Evolutionary conservation across 257 asterid species (phyloP), one percentile per base, ranked within the genome.

Genomic region (Paulownia fortunei): DNA sequence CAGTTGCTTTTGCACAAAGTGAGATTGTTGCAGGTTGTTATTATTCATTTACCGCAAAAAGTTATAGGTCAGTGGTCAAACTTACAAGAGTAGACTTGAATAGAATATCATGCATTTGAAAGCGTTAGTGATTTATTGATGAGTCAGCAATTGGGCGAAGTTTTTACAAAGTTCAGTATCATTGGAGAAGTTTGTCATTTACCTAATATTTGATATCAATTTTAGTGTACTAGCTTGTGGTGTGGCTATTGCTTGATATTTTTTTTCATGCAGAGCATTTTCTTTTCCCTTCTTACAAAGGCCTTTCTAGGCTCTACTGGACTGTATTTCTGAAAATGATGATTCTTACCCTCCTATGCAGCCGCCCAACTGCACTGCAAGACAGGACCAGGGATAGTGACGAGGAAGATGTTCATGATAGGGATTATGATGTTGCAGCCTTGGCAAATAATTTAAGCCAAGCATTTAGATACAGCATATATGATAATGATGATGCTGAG

Each of bases 361-460:
- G 98, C 80, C 97, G 98, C 34, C 98, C 98, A 70, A 88, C 97
- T 85, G 93, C 97, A 72, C 82, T 92, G 71, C 97, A 87, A 21
- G 97, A 92, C 81, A 87, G 97, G 84, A 82, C 84, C 59, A 88
- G 97, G 87, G 98, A 94, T 73, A 92, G 94, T 74, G 98, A 94
- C 23, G 98, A 91, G 85, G 98, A 92, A 67, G 98, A 91, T 84
- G 84, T 74, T 72, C 97, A 91, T 77, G 97, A 89, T 83, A 88
- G 95, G 82, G 98, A 94, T 79, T 94, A 91, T 91, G 98, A 94
- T 74, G 97, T 92, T 23, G 91, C 98, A 54, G 97, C 97, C 47
- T 81, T 94, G 76, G 97, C 97, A 32, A 91, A 94, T 91, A 89
- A 91, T 82, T 86, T 94, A 68, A 94, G 94, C 82, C 97, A 94